Base-by-base conservation (phyloP, 1,139 yeast species). In the Hansenula anomala region DNA sequence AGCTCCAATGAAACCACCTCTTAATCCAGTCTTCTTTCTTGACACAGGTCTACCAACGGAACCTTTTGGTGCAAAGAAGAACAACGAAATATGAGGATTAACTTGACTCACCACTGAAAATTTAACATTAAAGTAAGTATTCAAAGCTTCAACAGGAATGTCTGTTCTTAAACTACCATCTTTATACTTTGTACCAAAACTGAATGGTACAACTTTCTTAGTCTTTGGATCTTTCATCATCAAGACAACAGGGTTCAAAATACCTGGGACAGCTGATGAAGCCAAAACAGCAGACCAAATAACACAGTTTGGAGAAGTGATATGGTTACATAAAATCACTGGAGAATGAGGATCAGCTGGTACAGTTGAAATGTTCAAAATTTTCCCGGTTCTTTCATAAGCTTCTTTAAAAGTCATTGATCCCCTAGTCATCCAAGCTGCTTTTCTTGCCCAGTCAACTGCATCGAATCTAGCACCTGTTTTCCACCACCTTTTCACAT, bases 331-430 rank as follows among this genome's bases (percentile, higher is more conserved):
- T 39, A 85, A 64, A 54, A 85, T 84, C 5, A 80, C 89, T 0
- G 95, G 94, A 1, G 90, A 80, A 56, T 83, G 86, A 1, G 88
- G 85, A 55, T 85, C 92, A 7, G 88, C 81, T 1, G 95, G 94
- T 4, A 85, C 89, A 0, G 92, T 83, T 0, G 88, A 76, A 27
- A 85, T 75, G 57, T 84, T 85, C 45, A 85, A 67, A 25, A 78
- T 72, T 41, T 85, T 69, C 0, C 94, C 94, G 0, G 94, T 83
- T 33, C 78, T 60, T 42, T 75, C 72, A 52, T 66, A 78, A 6
- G 86, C 82, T 58, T 85, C 94, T 48, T 73, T 73, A 56, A 84
- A 85, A 0, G 94, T 83, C 46, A 76, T 64, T 11, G 86, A 78
- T 0, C 94, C 94, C 47, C 69, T 59, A 2, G 94, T 83, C 66